phyloP scores from a whole-genome alignment of 768 basidiomycete genomes.

The Coprinopsis cinerea region DNA sequence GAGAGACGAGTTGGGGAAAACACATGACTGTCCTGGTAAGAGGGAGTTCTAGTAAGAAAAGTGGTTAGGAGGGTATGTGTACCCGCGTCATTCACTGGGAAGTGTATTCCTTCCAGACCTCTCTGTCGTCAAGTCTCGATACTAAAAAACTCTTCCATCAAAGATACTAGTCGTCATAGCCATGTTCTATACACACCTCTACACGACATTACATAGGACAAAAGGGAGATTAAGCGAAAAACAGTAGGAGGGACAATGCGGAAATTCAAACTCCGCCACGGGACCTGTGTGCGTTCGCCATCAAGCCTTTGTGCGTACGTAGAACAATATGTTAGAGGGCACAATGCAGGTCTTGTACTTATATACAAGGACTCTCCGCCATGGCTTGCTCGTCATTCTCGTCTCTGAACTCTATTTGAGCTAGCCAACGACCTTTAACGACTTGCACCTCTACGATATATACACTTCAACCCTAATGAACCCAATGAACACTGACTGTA shows the following conservation, averaged over 20 bases:
- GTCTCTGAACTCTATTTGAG: neutral
- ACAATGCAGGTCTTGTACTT: constrained; percentile 9
- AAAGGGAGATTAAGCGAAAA: neutral
- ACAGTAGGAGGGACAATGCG: neutral
- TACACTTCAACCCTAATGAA: neutral
- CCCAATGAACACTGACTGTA: constrained; percentile 3
- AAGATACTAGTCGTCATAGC: no score
- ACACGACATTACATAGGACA: neutral
- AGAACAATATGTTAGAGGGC: constrained; percentile 6
- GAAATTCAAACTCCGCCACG: constrained; percentile 11
- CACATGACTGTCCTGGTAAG: no score
- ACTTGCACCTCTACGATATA: neutral
- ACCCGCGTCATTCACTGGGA: no score
- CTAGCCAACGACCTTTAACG: neutral
- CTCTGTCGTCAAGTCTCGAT: no score
- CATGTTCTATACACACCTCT: no score
- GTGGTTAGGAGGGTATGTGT: no score
- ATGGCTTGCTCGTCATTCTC: neutral
- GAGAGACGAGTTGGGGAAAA: no score
- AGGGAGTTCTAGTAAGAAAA: no score
- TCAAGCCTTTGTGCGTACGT: constrained; percentile 3
- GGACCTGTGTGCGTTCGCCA: neutral
- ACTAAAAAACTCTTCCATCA: no score
- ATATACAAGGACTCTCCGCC: constrained; percentile 7
- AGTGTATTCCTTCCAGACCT: no score